These are phyloP conservation scores for Blastobotrys malaysiensis DNA, from an alignment of 1,139 yeast species.

Conservation along the genomic window DNA sequence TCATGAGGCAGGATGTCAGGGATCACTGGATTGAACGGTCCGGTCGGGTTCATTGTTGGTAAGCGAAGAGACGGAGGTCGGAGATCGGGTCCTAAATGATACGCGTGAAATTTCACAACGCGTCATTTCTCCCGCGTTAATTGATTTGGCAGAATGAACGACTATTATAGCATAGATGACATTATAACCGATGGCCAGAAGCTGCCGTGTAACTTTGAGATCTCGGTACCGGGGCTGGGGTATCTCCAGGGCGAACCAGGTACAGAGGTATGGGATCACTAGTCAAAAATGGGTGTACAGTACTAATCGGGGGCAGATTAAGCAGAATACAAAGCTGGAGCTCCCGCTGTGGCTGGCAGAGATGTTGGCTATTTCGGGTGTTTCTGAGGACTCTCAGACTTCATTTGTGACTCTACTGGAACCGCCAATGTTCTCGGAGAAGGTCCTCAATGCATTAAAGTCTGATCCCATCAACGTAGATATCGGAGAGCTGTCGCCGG, in stretches of 20 bases:
- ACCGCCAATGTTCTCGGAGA: constrained; percentile 60
- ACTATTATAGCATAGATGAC: constrained; percentile 82
- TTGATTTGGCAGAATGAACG: constrained; percentile 17
- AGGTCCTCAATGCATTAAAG: constrained; percentile 75
- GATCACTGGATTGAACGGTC: constrained; percentile 43
- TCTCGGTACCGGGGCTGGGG: constrained; percentile 79
- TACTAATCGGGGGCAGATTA: constrained; percentile 35
- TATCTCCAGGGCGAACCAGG: constrained; percentile 82
- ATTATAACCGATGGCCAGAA: constrained; percentile 64
- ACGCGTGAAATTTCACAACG: not conserved
- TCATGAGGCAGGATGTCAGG: constrained; percentile 60
- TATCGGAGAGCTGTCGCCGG: constrained; percentile 58
- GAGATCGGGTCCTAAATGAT: not conserved
- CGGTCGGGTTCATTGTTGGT: constrained; percentile 16
- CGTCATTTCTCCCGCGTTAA: not conserved
- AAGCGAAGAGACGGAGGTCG: not conserved
- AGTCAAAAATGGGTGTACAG: not conserved
- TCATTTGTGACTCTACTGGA: constrained; percentile 64
- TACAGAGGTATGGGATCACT: constrained; percentile 34
- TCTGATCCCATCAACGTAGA: constrained; percentile 67
- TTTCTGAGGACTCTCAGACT: constrained; percentile 36
- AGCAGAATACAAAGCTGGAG: constrained; percentile 62
- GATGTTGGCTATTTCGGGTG: constrained; percentile 49
- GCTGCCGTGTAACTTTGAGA: constrained; percentile 72
- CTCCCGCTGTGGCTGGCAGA: constrained; percentile 90